Conservation (phyloP, 1,284 basidiomycete species). For the Inonotus obliquus region DNA sequence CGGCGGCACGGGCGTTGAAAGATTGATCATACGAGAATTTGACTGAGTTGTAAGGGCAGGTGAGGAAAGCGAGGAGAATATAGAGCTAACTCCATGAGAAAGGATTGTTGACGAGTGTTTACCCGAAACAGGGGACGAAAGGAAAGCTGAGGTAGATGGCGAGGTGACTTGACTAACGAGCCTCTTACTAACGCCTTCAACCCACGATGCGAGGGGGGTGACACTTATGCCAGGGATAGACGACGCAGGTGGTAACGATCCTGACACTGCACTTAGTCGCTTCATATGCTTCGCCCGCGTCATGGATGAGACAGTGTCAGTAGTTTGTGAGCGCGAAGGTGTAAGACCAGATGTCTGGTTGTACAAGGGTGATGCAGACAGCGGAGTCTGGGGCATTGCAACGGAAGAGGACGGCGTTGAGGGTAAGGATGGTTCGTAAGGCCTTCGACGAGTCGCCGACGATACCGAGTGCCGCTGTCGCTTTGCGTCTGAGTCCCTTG, state of each 20-base stretch:
- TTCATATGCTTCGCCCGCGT: conserved; percentile 6
- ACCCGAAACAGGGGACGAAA: conserved; percentile 27
- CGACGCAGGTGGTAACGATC: conserved; percentile 26
- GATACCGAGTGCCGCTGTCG: conserved; percentile 7
- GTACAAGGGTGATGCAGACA: neutral
- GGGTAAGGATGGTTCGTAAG: conserved; percentile 14
- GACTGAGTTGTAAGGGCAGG: conserved; percentile 19
- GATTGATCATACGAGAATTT: conserved; percentile 17
- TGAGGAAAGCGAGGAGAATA: conserved; percentile 46
- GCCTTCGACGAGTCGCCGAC: conserved; percentile 3
- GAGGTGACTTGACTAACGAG: conserved; percentile 48
- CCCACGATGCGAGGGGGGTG: conserved; percentile 44
- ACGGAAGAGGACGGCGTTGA: conserved; percentile 4
- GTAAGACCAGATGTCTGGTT: neutral
- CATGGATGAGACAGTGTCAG: neutral
- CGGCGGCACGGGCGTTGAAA: conserved; percentile 2
- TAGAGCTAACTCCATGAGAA: conserved; percentile 56
- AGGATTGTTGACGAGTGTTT: conserved; percentile 64
- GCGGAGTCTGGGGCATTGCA: conserved; percentile 4
- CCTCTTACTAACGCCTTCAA: conserved; percentile 44
- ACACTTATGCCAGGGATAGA: conserved; percentile 30
- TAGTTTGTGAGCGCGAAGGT: neutral
- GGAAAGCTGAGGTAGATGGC: conserved; percentile 2
- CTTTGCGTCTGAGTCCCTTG: neutral
- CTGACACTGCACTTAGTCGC: conserved; percentile 2